Conservation (phyloP, 202 grass and related monocot genomes). For the Tripidium arundinaceum region DNA sequence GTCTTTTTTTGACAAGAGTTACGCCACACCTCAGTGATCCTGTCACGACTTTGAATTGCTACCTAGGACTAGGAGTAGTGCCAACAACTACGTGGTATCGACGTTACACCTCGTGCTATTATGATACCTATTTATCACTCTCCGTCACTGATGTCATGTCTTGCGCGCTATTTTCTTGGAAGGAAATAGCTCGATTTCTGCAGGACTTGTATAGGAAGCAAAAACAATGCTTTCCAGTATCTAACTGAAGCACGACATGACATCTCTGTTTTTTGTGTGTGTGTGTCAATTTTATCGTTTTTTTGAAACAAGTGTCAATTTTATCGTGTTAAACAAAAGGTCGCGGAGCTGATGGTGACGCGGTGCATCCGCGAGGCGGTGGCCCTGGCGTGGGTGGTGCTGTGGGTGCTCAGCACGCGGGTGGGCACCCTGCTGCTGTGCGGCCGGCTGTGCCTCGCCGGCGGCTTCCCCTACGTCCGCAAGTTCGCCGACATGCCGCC, state of each 20-base stretch:
- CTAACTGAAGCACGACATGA: neutral
- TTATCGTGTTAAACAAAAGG: no score
- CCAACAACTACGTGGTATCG: neutral
- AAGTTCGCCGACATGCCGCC: constrained; percentile 55
- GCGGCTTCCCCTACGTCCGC: constrained; percentile 42
- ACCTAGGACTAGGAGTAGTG: neutral
- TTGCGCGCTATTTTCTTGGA: neutral
- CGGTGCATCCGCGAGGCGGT: constrained; percentile 48
- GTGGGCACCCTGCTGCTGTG: constrained; percentile 65
- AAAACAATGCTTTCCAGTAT: neutral
- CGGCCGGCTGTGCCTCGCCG: constrained; percentile 34
- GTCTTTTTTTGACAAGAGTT: no score
- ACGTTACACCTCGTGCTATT: neutral
- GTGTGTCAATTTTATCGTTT: no score
- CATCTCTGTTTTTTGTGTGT: neutral
- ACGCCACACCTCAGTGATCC: no score
- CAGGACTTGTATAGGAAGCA: neutral
- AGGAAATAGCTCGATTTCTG: neutral
- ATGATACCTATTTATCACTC: neutral
- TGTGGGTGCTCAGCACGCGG: constrained; percentile 68
- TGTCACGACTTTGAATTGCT: neutral
- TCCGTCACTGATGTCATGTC: neutral
- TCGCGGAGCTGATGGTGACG: constrained; percentile 61
- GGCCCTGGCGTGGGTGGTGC: constrained; percentile 47
- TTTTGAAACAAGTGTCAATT: no score